These are phyloP conservation scores for Verticillium isaacii DNA, from an alignment of 2,329 filamentous ascomycete species.

Conservation along the genomic window DNA sequence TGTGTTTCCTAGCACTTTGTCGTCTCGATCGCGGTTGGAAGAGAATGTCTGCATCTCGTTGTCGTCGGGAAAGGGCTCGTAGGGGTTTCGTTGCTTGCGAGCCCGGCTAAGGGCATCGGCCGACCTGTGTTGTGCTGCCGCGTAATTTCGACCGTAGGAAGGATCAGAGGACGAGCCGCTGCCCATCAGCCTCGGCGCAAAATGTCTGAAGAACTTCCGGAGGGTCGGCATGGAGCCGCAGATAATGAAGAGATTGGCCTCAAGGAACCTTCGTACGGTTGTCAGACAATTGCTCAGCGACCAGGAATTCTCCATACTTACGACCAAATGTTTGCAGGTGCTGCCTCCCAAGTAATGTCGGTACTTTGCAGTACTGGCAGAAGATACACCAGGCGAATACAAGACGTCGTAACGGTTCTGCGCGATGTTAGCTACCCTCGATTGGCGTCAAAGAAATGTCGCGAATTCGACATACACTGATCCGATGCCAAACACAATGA, in stretches of 20 bases:
- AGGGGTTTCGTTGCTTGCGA: conserved; percentile 3
- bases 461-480: conserved; percentile 13
- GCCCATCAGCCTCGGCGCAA: conserved; percentile 26
- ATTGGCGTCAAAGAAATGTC: background rate
- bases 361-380: conserved; percentile 4
- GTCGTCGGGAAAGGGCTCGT: conserved; percentile 5
- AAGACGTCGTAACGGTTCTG: conserved; percentile 7
- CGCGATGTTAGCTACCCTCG: background rate
- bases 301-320: background rate
- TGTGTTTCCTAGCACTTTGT: background rate
- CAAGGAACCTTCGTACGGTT: conserved; percentile 21
- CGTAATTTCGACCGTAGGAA: background rate
- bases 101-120: background rate
- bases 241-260: conserved; percentile 34
- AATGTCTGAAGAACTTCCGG: conserved; percentile 31
- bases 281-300: background rate
- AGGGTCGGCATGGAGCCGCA: conserved; percentile 35
- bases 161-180: conserved; percentile 2
- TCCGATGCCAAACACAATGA: conserved; percentile 41
- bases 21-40: background rate
- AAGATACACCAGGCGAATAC: conserved; percentile 5
- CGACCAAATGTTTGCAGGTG: conserved; percentile 11
- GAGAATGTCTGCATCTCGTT: conserved; percentile 7
- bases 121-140: background rate
- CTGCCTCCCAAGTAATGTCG: conserved; percentile 10